Percentiles rank a stretch among this genome's conserved stretches.
These are phyloP conservation scores for Serendipita sp. DNA, from an alignment of 768 basidiomycete species.

Conservation along the genomic window DNA sequence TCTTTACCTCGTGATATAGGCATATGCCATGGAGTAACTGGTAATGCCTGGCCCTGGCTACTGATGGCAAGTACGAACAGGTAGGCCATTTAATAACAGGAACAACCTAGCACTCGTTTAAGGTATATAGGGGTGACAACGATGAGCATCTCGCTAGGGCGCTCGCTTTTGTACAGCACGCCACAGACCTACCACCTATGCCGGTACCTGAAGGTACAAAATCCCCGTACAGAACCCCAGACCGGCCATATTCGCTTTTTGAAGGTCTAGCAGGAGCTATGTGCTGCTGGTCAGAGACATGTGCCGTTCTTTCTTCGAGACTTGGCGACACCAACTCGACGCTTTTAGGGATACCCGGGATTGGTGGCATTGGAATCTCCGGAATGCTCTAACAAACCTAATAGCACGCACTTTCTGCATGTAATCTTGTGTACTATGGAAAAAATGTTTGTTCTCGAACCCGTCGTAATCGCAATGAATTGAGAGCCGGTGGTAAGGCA, in stretches of 20 bases:
- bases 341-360: slow-evolving; percentile 8
- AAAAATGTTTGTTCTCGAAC: no score
- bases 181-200: slow-evolving; percentile 8
- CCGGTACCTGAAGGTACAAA: not conserved
- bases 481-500: no score
- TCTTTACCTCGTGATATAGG: not conserved
- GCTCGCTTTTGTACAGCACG: slow-evolving; percentile 7
- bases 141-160: slow-evolving; percentile 1
- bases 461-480: no score
- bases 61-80: not conserved
- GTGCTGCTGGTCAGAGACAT: slow-evolving; percentile 9
- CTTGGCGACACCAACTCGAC: not conserved
- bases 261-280: slow-evolving; percentile 9
- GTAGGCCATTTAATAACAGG: no score
- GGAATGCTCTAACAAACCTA: not conserved
- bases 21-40: slow-evolving; percentile 9
- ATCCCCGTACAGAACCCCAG: slow-evolving; percentile 7
- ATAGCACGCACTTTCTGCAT: no score
- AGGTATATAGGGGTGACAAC: not conserved
- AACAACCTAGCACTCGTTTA: no score
- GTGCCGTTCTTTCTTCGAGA: slow-evolving; percentile 6
- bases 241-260: slow-evolving; percentile 9
- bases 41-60: slow-evolving; percentile 11
- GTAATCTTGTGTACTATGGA: no score
- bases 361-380: slow-evolving; percentile 7